These are phyloP conservation scores for Dictyostelium discoideum DNA, from an alignment of 78 protist species.

Conservation along the genomic window DNA sequence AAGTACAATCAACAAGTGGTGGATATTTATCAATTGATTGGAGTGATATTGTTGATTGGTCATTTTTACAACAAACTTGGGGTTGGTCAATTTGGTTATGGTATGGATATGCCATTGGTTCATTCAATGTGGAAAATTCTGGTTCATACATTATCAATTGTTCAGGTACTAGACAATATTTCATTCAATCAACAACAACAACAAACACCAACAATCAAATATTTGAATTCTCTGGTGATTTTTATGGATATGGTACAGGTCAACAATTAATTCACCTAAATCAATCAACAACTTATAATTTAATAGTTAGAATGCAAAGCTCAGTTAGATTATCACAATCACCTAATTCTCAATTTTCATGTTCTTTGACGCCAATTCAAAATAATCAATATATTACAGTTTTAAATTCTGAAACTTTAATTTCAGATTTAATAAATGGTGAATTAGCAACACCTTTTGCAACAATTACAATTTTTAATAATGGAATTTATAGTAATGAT, in stretches of 20 bases:
- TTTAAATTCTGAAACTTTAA: background rate
- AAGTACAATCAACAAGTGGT: background rate
- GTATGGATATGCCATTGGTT: slow-evolving; percentile 63
- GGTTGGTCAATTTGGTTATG: slow-evolving; percentile 69
- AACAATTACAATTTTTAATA: slow-evolving; percentile 20
- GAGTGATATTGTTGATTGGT: slow-evolving; percentile 18
- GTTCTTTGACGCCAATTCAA: background rate
- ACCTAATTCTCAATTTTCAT: slow-evolving; percentile 8
- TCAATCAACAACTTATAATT: background rate
- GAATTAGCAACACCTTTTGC: slow-evolving; percentile 29
- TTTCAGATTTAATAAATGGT: slow-evolving; percentile 38
- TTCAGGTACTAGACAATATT: slow-evolving; percentile 16
- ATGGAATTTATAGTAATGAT: background rate
- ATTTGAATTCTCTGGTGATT: slow-evolving; percentile 41
- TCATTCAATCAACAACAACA: background rate
- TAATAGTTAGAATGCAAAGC: slow-evolving; percentile 31
- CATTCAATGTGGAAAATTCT: background rate
- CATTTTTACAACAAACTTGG: slow-evolving; percentile 13
- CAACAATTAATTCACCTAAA: slow-evolving; percentile 6
- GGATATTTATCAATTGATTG: slow-evolving; percentile 22
- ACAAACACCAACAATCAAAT: background rate
- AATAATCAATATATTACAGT: background rate
- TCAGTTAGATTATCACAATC: slow-evolving; percentile 38
- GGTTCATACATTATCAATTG: slow-evolving; percentile 15
- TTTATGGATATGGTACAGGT: slow-evolving; percentile 49